Percentiles rank a stretch among this genome's conserved stretches.
These are phyloP conservation scores for Eucalyptus victrix DNA, from an alignment of 345 rosid genomes.

Conservation along the genomic window DNA sequence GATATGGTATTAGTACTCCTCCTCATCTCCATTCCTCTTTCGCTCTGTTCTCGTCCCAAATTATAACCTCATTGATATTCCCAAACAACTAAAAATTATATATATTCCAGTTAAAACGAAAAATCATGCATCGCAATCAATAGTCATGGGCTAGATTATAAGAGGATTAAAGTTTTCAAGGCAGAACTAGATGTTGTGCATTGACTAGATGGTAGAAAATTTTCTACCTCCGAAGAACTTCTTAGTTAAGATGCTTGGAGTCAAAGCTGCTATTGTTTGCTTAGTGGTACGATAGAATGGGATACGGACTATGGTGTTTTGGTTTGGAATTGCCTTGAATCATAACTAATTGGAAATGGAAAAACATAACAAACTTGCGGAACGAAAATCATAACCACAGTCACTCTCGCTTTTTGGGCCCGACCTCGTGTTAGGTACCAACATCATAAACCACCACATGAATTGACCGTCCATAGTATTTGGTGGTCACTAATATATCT, in stretches of 20 bases:
- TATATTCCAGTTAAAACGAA: accelerated
- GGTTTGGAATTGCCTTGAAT: background rate
- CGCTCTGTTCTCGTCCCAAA: accelerated
- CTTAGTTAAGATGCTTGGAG: background rate
- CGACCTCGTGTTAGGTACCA: background rate
- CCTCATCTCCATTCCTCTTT: background rate
- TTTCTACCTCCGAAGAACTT: background rate
- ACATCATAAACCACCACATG: background rate
- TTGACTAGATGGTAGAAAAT: background rate
- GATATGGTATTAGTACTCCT: background rate
- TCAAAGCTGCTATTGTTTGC: background rate
- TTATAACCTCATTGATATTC: background rate
- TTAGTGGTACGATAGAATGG: background rate
- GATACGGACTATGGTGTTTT: background rate
- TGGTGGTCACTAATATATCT: background rate
- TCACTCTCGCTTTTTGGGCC: background rate
- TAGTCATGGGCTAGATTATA: background rate
- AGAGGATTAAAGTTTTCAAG: background rate
- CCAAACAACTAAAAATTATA: background rate
- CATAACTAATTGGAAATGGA: background rate
- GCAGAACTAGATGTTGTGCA: background rate
- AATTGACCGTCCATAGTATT: background rate
- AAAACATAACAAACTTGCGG: background rate
- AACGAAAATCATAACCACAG: background rate
- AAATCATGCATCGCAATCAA: accelerated